Base-by-base conservation (phyloP, 164 flowering plant species). In the Kingdonia uniflora region DNA sequence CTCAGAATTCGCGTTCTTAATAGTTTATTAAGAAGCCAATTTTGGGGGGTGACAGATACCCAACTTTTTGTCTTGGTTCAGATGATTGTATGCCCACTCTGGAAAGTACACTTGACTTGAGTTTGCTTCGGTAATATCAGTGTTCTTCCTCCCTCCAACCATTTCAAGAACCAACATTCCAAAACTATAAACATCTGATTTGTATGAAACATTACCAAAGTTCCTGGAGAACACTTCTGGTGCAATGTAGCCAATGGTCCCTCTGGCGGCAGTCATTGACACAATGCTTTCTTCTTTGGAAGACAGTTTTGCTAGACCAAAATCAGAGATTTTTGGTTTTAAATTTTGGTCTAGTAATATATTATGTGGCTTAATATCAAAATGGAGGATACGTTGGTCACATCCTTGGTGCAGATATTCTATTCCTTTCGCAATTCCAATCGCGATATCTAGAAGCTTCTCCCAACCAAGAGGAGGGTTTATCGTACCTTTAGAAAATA, bases 131-230 rank as follows among this genome's bases (percentile, higher is more conserved):
- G 11, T 58, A 1, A 19, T 17, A 25, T 58, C 42, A 14, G 19
- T 26, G 8, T 50, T 51, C 12, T 58, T 58, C 54, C 55, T 58
- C 7, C 62, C 42, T 26, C 55, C 49, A 14, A 42, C 54, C 55
- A 57, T 57, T 50, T 57, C 61, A n/a, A 57, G 35, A 20, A 57
- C 39, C 61, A 57, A 16, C 54, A 57, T 55, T 33, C 59, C 51
- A 35, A 43, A 55, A 21, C 59, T 55, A 55, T 44, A 55, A 13
- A 55, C 41, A 19, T 57, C 61, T 12, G 54, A 48, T 29, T 57
- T 57, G 35, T 39, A 29, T 1, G 61, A 57, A 11, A 49, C 37
- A 14, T 19, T 19, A 42, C 54, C 61, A 25, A 57, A 29, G 24
- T 55, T 55, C 25, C 42, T 55, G 2, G 40, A 55, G 16, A 33